A percentile compares a stretch with the other conserved stretches of the same genome.
These are phyloP conservation scores for Alternaria sp. DNA, from an alignment of 2,329 filamentous ascomycete genomes.

Conservation along the genomic window DNA sequence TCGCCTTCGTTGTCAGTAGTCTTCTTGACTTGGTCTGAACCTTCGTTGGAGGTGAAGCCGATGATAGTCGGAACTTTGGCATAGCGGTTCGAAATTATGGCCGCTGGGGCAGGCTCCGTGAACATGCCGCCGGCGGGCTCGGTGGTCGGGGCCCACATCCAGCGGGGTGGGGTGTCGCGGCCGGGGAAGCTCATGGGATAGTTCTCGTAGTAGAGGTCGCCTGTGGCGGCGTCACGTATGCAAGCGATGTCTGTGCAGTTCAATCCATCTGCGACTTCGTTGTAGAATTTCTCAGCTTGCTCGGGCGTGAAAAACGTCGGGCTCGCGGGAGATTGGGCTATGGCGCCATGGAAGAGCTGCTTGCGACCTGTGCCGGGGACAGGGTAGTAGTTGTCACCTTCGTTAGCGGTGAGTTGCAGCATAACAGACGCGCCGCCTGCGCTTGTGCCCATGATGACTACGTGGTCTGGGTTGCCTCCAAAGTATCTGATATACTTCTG, in stretches of 20 bases:
- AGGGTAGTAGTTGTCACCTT: conserved; percentile 39
- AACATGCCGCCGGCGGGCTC: conserved; percentile 42
- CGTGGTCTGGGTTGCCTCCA: conserved; percentile 57
- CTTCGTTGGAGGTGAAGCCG: conserved; percentile 49
- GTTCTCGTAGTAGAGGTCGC: conserved; percentile 46
- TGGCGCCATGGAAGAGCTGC: conserved; percentile 44
- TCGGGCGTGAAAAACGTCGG: conserved; percentile 45
- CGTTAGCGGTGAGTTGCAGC: conserved; percentile 44
- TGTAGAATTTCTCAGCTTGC: conserved; percentile 45
- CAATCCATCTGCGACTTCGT: conserved; percentile 41
- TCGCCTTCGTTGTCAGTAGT: conserved; percentile 50
- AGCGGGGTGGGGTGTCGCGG: conserved; percentile 43
- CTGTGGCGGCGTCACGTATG: conserved; percentile 37
- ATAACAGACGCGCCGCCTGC: conserved; percentile 45
- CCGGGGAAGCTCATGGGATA: conserved; percentile 47
- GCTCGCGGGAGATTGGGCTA: conserved; percentile 44
- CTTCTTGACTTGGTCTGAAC: conserved; percentile 54
- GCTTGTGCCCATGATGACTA: conserved; percentile 56
- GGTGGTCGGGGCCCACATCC: conserved; percentile 50
- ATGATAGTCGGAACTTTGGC: conserved; percentile 46
- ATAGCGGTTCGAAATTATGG: conserved; percentile 40
- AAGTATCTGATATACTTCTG: conserved; percentile 56
- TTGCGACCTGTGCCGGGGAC: conserved; percentile 41
- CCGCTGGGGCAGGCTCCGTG: conserved; percentile 40
- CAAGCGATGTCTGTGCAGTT: conserved; percentile 46